Conservation (phyloP, 2,329 filamentous ascomycete genomes). For the Hypomyces perniciosus region DNA sequence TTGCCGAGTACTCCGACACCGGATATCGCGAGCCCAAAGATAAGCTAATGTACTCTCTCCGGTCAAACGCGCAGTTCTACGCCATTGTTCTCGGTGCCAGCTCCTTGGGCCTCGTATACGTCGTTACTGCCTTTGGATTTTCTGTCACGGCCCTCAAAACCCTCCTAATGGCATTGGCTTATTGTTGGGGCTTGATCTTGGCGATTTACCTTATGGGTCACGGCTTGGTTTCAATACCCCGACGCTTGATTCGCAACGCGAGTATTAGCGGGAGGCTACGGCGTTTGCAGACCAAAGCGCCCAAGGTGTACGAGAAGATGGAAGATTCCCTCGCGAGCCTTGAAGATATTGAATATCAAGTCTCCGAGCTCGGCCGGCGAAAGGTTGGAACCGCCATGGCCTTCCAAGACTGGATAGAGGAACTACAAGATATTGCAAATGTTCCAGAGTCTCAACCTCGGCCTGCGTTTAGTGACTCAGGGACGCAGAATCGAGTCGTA, state of each 20-base stretch:
- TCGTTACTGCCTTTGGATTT: slow-evolving; percentile 72
- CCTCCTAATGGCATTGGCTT: slow-evolving; percentile 86
- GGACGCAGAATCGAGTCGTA: slow-evolving; percentile 43
- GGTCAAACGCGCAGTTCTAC: slow-evolving; percentile 84
- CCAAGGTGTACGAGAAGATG: slow-evolving; percentile 78
- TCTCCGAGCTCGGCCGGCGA: slow-evolving; percentile 69
- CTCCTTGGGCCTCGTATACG: slow-evolving; percentile 70
- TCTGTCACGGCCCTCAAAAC: slow-evolving; percentile 69
- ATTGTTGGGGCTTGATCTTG: slow-evolving; percentile 85
- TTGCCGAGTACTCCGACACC: slow-evolving; percentile 91
- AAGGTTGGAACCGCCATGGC: slow-evolving; percentile 71
- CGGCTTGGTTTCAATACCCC: slow-evolving; percentile 84
- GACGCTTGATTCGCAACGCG: slow-evolving; percentile 72
- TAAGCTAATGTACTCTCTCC: slow-evolving; percentile 76
- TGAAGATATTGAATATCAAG: slow-evolving; percentile 75
- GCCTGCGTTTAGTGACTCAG: slow-evolving; percentile 33
- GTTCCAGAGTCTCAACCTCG: slow-evolving; percentile 56
- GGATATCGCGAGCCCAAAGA: slow-evolving; percentile 83
- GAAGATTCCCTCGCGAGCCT: slow-evolving; percentile 75
- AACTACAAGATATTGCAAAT: slow-evolving; percentile 72
- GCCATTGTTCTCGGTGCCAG: slow-evolving; percentile 68
- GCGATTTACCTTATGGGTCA: slow-evolving; percentile 98
- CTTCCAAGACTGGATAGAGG: slow-evolving; percentile 93
- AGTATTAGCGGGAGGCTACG: slow-evolving; percentile 69
- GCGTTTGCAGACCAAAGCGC: slow-evolving; percentile 71